Conservation (phyloP, 345 rosid genomes). For the Eucalyptus grandis region DNA sequence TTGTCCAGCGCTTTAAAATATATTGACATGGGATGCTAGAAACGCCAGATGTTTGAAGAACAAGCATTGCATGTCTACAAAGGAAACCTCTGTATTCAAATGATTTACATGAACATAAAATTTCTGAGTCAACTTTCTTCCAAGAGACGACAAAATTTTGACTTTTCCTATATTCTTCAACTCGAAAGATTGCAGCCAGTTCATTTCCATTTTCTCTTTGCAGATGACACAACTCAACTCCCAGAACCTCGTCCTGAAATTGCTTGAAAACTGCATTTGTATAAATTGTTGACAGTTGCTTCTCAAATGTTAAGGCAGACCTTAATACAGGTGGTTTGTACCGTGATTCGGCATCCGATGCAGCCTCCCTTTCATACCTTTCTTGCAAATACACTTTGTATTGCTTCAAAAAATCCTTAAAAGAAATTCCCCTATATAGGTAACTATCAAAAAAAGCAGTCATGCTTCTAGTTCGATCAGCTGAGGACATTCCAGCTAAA, state of each 20-base stretch:
- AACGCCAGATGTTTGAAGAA: constrained; percentile 23
- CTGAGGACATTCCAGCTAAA: constrained; percentile 26
- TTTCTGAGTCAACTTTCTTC: constrained; percentile 11
- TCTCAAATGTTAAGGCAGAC: constrained; percentile 23
- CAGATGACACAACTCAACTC: constrained; percentile 23
- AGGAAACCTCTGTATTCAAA: constrained; percentile 34
- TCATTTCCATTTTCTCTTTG: constrained; percentile 14
- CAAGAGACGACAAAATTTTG: constrained; percentile 10
- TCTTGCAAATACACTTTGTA: constrained; percentile 10
- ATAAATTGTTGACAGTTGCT: constrained; percentile 17
- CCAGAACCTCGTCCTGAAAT: constrained; percentile 31
- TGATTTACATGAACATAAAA: constrained; percentile 21
- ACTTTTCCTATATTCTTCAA: constrained; percentile 19
- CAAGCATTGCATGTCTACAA: constrained; percentile 33
- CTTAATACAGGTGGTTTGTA: constrained; percentile 5
- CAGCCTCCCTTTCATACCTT: constrained; percentile 13
- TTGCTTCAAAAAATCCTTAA: constrained; percentile 24
- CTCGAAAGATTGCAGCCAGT: constrained; percentile 3
- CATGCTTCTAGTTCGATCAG: constrained; percentile 11
- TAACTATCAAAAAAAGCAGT: constrained; percentile 23
- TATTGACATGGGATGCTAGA: constrained; percentile 12
- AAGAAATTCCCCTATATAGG: constrained; percentile 4
- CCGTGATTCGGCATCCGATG: constrained; percentile 8
- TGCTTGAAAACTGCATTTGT: constrained; percentile 24
- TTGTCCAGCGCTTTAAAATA: constrained; percentile 31